Percentiles rank a stretch among this genome's conserved stretches.
These are phyloP conservation scores for Friedmanniomyces simplex DNA, from an alignment of 495 filamentous ascomycete species.

Conservation along the genomic window DNA sequence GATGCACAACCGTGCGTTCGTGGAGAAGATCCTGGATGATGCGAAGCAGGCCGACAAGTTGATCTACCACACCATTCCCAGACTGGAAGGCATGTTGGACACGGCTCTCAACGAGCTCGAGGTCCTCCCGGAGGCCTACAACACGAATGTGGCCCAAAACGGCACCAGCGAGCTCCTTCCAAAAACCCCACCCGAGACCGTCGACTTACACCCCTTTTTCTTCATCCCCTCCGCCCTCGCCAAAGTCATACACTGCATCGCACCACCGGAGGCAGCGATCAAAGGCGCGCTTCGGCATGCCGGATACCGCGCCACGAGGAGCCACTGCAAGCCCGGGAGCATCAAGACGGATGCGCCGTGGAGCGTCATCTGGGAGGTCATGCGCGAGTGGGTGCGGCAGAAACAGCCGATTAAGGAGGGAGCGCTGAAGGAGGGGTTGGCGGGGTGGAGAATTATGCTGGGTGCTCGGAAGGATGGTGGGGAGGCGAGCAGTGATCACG, in stretches of 20 bases:
- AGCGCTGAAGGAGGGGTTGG: constrained; percentile 53
- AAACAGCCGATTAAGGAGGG: constrained; percentile 60
- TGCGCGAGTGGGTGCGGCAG: constrained; percentile 81
- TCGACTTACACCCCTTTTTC: constrained; percentile 75
- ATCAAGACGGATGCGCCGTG: constrained; percentile 87
- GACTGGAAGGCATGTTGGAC: constrained; percentile 85
- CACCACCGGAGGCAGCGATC: constrained; percentile 59
- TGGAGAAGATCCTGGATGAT: constrained; percentile 60
- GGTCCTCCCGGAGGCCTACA: constrained; percentile 19
- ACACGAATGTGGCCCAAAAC: constrained; percentile 7
- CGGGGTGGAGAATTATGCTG: constrained; percentile 57
- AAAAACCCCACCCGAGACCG: constrained; percentile 33
- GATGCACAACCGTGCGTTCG: constrained; percentile 71
- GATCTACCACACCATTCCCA: constrained; percentile 63
- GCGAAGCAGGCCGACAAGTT: constrained; percentile 50
- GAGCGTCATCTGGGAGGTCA: constrained; percentile 82
- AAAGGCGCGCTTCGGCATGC: constrained; percentile 69
- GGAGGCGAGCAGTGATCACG: constrained; percentile 23
- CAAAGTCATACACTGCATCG: constrained; percentile 63
- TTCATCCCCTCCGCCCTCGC: constrained; percentile 63
- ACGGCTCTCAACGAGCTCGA: constrained; percentile 67
- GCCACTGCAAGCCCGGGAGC: constrained; percentile 77
- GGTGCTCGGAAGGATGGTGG: constrained; percentile 29
- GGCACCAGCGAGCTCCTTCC: constrained; percentile 24
- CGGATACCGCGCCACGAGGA: constrained; percentile 71